Conservation (phyloP, 768 basidiomycete species). For the Tricholomella constricta region DNA sequence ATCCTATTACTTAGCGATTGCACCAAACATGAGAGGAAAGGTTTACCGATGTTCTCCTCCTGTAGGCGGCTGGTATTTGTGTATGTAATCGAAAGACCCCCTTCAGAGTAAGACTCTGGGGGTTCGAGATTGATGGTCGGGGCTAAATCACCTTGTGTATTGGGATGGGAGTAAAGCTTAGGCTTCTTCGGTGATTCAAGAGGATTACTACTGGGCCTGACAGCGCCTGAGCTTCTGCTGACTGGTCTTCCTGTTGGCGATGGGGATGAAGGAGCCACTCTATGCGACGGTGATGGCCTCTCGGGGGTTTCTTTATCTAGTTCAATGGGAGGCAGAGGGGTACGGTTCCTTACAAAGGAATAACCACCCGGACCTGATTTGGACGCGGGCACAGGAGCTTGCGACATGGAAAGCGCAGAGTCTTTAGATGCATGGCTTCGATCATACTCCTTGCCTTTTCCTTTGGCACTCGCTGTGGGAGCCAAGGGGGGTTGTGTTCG, state of each 20-base stretch:
- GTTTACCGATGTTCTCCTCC: not conserved
- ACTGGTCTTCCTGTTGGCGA: conserved; percentile 29
- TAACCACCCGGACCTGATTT: conserved; percentile 20
- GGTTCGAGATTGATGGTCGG: not conserved
- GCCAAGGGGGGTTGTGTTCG: conserved; percentile 7
- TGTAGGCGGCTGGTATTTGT: not conserved
- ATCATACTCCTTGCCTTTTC: conserved; percentile 8
- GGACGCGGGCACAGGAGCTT: conserved; percentile 25
- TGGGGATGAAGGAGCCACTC: conserved; percentile 22
- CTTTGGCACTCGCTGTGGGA: not conserved
- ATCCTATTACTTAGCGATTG: not conserved
- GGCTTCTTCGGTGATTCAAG: conserved; percentile 40
- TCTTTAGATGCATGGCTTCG: not conserved
- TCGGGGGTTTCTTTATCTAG: conserved; percentile 29
- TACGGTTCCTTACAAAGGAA: conserved; percentile 38
- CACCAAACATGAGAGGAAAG: not conserved
- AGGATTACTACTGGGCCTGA: conserved; percentile 44
- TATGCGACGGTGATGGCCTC: conserved; percentile 11
- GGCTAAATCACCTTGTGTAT: not conserved
- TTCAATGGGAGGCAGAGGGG: conserved; percentile 41
- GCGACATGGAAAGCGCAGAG: not conserved
- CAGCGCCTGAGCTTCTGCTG: conserved; percentile 21
- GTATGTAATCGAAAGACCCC: not conserved
- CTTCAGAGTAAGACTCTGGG: not conserved
- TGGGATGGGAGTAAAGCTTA: not conserved